Evolutionary conservation across 2,329 filamentous ascomycete species (phyloP), one percentile per base, ranked within the genome.

Genomic region (Aspergillus caelatus): DNA sequence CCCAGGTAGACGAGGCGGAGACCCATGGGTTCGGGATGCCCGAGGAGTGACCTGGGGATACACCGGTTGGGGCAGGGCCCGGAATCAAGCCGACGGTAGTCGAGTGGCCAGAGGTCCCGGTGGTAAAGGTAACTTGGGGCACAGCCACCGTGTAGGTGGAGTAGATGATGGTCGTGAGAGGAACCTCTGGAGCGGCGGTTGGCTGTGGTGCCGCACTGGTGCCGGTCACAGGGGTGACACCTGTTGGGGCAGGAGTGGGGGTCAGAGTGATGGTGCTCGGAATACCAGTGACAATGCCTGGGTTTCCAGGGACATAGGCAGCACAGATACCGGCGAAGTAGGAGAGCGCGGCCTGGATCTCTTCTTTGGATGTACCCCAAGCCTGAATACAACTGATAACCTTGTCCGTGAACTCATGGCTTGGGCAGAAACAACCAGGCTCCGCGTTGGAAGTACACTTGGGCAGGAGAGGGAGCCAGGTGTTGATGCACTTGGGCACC

Each of bases 281-380:
- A 70, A 92, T 88, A 67, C 86, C 88, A 57, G 91, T 96, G 74
- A 92, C 87, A 72, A 98, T 91, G 67, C 85, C 91, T n/a, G 94
- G 93, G 86, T 97, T 97, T 75, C 86, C 72, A 19, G 85, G 83
- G 41, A 92, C 85, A 79, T 90, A 89, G 59, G 85, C 81, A 62
- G 91, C 93, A 82, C 94, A 98, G 80, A 98, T 92, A 77, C 94
- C 94, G 79, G 94, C 90, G 84, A 97, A 90, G 87, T 92, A 97
- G 72, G 86, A 86, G 64, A 95, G 85, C 65, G 93, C 92, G 71
- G 88, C 81, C 60, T 87, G 83, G 70, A 94, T 84, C 75, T 91
- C 86, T 53, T 86, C 82, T 65, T 89, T 85, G 63, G 85, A 85
- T 64, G 85, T 84, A 67, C 89, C 91, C 85, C 93, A 90, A 62